Conservation (phyloP, 2,329 filamentous ascomycete genomes). For the Fusarium torreyae region DNA sequence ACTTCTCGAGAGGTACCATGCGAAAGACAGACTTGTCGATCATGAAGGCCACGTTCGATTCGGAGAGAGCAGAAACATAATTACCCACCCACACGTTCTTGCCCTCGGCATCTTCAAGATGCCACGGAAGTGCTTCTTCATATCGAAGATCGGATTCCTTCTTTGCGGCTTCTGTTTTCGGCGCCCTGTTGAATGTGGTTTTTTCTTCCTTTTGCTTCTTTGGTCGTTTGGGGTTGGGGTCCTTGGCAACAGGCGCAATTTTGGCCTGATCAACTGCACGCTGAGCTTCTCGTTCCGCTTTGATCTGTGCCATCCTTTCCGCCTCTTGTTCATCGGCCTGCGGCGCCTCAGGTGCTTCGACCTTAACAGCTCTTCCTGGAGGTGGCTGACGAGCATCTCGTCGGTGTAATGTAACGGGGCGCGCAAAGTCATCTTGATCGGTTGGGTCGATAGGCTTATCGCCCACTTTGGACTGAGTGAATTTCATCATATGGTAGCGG, state of each 20-base stretch:
- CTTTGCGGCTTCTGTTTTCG: slow-evolving; percentile 83
- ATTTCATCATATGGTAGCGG: slow-evolving; percentile 89
- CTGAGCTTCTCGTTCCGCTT: slow-evolving; percentile 87
- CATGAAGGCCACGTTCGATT: slow-evolving; percentile 85
- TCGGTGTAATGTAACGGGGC: slow-evolving; percentile 89
- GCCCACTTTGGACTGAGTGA: slow-evolving; percentile 71
- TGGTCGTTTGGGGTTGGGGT: slow-evolving; percentile 63
- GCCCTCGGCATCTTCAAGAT: slow-evolving; percentile 95
- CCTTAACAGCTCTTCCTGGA: slow-evolving; percentile 74
- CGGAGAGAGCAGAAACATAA: slow-evolving; percentile 90
- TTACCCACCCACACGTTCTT: slow-evolving; percentile 95
- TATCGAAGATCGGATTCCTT: slow-evolving; percentile 83
- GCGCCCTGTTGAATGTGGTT: slow-evolving; percentile 87
- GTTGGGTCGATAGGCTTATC: slow-evolving; percentile 77
- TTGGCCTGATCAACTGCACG: slow-evolving; percentile 90
- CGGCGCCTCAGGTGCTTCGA: slow-evolving; percentile 64
- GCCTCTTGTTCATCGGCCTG: slow-evolving; percentile 70
- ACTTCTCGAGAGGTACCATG: slow-evolving; percentile 94
- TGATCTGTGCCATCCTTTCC: slow-evolving; percentile 76
- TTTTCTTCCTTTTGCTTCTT: slow-evolving; percentile 86
- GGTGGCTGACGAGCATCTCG: slow-evolving; percentile 83
- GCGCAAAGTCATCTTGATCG: slow-evolving; percentile 83
- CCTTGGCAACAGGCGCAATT: slow-evolving; percentile 86
- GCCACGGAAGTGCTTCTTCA: slow-evolving; percentile 96
- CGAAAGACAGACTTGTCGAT: slow-evolving; percentile 80